These are phyloP conservation scores for Leucocoprinus birnbaumii DNA, from an alignment of 768 basidiomycete genomes.

Conservation along the genomic window DNA sequence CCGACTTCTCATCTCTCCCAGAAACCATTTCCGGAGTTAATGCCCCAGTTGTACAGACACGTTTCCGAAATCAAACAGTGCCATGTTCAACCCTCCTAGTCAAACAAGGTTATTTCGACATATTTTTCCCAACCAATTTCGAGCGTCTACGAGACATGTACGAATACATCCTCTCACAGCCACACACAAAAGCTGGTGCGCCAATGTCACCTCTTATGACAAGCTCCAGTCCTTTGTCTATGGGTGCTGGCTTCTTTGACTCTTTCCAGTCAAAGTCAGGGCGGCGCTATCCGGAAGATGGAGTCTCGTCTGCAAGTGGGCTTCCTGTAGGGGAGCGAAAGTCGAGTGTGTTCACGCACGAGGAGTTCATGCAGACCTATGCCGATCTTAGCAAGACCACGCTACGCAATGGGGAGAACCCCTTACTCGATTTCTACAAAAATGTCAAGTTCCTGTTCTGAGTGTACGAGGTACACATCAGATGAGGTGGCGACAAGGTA, in stretches of 20 bases:
- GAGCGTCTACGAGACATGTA: constrained; percentile 86
- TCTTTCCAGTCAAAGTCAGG: constrained; percentile 50
- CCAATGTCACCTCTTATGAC: constrained; percentile 53
- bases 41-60: constrained; percentile 95
- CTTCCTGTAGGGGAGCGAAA: constrained; percentile 79
- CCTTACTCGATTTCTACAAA: constrained; percentile 85
- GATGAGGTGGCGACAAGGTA: no score
- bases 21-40: constrained; percentile 75
- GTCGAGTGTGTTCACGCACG: constrained; percentile 83
- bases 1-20: constrained; percentile 88
- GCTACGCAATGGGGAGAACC: constrained; percentile 81
- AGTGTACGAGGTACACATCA: constrained; percentile 7
- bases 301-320: constrained; percentile 72
- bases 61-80: constrained; percentile 79
- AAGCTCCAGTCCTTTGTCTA: constrained; percentile 44
- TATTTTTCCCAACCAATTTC: constrained; percentile 97
- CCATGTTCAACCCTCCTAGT: constrained; percentile 91
- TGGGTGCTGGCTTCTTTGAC: constrained; percentile 70
- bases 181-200: constrained; percentile 30
- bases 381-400: constrained; percentile 71
- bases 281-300: constrained; percentile 63
- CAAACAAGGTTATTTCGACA: constrained; percentile 95
- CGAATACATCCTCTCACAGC: constrained; percentile 72
- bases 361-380: constrained; percentile 86
- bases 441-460: constrained; percentile 93